Percentiles rank a stretch among this genome's conserved stretches.
phyloP scores from a whole-genome alignment of 1,284 basidiomycete species.

The Trichosporon sp. region DNA sequence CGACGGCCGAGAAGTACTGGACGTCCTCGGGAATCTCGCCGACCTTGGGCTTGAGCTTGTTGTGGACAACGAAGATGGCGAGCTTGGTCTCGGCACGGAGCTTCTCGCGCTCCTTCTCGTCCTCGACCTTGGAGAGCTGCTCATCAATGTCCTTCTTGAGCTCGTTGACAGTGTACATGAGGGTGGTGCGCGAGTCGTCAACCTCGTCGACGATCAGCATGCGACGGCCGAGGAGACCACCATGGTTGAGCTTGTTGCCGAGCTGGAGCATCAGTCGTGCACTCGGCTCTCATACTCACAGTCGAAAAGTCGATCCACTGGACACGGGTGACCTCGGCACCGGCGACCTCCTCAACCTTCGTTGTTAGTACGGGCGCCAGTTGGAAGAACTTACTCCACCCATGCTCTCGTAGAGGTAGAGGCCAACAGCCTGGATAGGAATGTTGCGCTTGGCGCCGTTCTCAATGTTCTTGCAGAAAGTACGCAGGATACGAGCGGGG shows the following conservation, averaged over 20 bases:
- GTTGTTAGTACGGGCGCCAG: conserved; percentile 5
- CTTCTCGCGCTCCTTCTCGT: conserved; percentile 69
- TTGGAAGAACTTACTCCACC: conserved; percentile 60
- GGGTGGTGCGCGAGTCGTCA: conserved; percentile 87
- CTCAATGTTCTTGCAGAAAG: conserved; percentile 75
- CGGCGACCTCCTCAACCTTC: conserved; percentile 71
- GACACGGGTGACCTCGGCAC: conserved; percentile 80
- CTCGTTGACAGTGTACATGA: conserved; percentile 85
- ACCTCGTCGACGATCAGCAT: conserved; percentile 90
- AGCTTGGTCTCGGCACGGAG: conserved; percentile 70
- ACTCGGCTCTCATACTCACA: conserved; percentile 61
- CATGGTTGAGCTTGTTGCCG: conserved; percentile 50
- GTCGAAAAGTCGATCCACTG: conserved; percentile 72
- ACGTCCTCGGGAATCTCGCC: conserved; percentile 66
- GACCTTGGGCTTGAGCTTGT: conserved; percentile 84
- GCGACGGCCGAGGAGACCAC: conserved; percentile 70
- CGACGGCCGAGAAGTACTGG: conserved; percentile 55
- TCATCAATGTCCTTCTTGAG: conserved; percentile 80
- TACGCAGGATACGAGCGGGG: conserved; percentile 88
- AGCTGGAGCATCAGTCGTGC: conserved; percentile 36
- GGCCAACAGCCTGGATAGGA: conserved; percentile 85
- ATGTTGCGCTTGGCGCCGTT: conserved; percentile 70
- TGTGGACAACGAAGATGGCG: conserved; percentile 91
- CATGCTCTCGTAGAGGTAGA: conserved; percentile 86
- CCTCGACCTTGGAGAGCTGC: conserved; percentile 65